These are phyloP conservation scores for Collybia nuda DNA, from an alignment of 768 basidiomycete genomes.

Conservation along the genomic window DNA sequence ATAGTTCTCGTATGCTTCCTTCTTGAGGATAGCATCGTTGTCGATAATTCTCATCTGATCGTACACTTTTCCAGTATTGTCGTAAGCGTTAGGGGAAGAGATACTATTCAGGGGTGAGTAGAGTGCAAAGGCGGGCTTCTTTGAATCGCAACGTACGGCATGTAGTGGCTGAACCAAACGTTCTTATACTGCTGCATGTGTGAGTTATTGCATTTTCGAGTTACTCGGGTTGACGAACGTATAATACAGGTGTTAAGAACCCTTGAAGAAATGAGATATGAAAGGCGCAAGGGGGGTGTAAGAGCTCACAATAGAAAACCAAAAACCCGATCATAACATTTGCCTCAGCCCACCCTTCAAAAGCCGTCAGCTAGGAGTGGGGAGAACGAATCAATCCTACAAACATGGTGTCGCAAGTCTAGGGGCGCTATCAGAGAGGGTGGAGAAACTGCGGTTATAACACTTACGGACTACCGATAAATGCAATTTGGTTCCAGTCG, in stretches of 20 bases:
- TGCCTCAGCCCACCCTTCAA: conserved; percentile 71
- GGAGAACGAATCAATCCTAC: conserved; percentile 8
- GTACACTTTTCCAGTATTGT: conserved; percentile 53
- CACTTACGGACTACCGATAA: conserved; percentile 61
- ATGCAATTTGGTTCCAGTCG: conserved; percentile 71
- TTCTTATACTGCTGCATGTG: conserved; percentile 39
- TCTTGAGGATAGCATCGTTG: conserved; percentile 36
- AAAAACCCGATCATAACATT: conserved; percentile 65
- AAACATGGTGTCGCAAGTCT: conserved; percentile 50
- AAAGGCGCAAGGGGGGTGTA: background rate
- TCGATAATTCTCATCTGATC: conserved; percentile 42
- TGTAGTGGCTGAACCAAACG: conserved; percentile 56
- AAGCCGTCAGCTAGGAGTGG: conserved; percentile 11
- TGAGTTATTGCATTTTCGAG: no score
- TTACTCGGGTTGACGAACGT: conserved; percentile 27
- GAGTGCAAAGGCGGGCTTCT: background rate
- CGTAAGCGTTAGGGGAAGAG: conserved; percentile 54
- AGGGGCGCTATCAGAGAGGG: conserved; percentile 1
- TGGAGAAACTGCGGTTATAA: conserved; percentile 6
- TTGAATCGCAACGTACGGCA: conserved; percentile 41
- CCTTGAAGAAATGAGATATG: conserved; percentile 23
- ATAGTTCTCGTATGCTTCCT: conserved; percentile 44
- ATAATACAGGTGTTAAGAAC: conserved; percentile 50
- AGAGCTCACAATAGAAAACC: conserved; percentile 58
- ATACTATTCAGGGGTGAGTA: conserved; percentile 22